phyloP scores from a whole-genome alignment of 495 filamentous ascomycete genomes.

The Bryoglossum gracile region DNA sequence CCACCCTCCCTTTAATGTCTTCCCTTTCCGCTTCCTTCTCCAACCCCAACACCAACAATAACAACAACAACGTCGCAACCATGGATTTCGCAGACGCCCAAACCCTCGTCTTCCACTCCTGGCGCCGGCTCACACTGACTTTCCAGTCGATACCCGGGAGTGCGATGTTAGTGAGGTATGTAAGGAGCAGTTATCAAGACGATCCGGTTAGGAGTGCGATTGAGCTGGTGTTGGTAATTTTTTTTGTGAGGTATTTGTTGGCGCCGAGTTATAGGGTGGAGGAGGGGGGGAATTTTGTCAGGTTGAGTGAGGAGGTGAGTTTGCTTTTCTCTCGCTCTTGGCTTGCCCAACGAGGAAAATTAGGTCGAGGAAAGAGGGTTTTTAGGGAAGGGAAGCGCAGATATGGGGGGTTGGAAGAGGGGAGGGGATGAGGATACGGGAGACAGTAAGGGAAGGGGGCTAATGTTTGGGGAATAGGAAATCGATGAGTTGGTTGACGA shows the following conservation, averaged over 20 bases:
- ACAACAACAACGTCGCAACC: too few species aligned
- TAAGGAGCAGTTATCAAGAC: constrained; percentile 94
- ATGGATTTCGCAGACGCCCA: constrained; percentile 85
- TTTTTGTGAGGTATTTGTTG: constrained; percentile 88
- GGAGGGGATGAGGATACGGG: too few species aligned
- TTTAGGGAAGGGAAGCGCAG: too few species aligned
- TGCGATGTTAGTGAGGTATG: constrained; percentile 88
- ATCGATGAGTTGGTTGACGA: constrained; percentile 97
- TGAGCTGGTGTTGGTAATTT: constrained; percentile 90
- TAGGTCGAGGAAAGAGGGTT: too few species aligned
- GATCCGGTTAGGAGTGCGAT: constrained; percentile 90
- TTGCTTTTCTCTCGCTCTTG: too few species aligned
- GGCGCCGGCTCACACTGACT: constrained; percentile 56
- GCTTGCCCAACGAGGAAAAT: too few species aligned
- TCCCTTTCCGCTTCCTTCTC: constrained; percentile 4
- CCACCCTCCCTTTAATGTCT: constrained; percentile 12
- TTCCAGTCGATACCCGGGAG: constrained; percentile 92
- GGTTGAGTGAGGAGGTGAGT: constrained; percentile 71
- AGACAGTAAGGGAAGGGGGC: background rate
- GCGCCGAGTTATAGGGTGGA: constrained; percentile 84
- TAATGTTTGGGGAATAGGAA: constrained; percentile 44
- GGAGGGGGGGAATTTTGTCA: constrained; percentile 78
- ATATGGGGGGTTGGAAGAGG: background rate
- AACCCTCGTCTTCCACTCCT: constrained; percentile 55
- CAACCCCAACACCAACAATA: too few species aligned